Evolutionary conservation across 768 basidiomycete species (phyloP), one percentile per base, ranked within the genome.

Genomic region (Trichaptum fuscoviolaceum): DNA sequence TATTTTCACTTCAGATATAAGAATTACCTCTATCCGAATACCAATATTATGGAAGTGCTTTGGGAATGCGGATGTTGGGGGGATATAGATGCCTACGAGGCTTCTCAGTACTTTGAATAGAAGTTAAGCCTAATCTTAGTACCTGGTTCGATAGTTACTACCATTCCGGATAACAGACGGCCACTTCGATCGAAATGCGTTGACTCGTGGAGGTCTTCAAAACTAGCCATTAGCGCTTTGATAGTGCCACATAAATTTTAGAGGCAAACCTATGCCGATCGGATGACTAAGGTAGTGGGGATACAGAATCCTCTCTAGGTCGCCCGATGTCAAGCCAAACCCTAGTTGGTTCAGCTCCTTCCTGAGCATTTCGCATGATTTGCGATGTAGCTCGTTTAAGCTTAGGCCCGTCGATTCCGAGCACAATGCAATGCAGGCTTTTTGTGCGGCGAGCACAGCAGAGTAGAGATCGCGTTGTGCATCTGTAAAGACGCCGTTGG

Each of bases 211-310:
- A 99, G 75, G 78, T 99, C 96, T 93, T 63, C 35, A 8, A 20
- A 65, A 24, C 0, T 64, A 24, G 26, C 1, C 10, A 52, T 24
- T 24, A 36, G 12, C 63, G 27, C 18, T 58, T 10, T 57, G 24
- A 52, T 27, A 34, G 4, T 8, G 30, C 30, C 30, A 52, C 2
- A 52, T 15, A 52, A 3, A 6, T 12, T 20, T 12, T 10, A 12
- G 20, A 58, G 35, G 36, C 61, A 64, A 36, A 90, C 92, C 91
- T 63, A 97, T 88, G 7, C 97, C 97, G 42, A 99, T 89, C 7
- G 92, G 91, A 78, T 99, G 97, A 27, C 92, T 87, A 61, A 99
- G 76, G 69, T 88, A 94, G 79, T 99, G 97, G 0, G 97, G 97
- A 73, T 98, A 99, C 71, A 99, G 75, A 34, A 79, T 71, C 27